Conservation (phyloP, 257 asterid species). For the Forsythia viridissima region DNA sequence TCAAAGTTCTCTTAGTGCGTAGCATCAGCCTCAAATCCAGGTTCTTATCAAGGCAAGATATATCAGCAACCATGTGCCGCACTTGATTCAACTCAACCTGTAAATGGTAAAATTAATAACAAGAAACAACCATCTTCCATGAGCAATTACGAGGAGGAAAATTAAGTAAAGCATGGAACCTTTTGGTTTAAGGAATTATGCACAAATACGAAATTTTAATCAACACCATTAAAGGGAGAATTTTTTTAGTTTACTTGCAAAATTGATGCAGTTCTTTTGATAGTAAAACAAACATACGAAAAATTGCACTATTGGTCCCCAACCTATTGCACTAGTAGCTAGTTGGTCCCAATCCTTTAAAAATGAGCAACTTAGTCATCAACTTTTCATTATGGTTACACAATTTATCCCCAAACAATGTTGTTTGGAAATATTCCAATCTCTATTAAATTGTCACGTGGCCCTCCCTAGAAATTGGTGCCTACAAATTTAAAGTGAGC, state of each 20-base stretch:
- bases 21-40: conserved; percentile 56
- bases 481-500: not conserved
- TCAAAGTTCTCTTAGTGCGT: conserved; percentile 33
- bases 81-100: conserved; percentile 47
- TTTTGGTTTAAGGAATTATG: not conserved
- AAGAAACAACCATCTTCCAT: not conserved
- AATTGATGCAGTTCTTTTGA: not conserved
- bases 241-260: not conserved
- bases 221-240: not conserved
- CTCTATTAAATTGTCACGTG: too few relatives aligned
- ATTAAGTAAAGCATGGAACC: not conserved
- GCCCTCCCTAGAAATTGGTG: not conserved
- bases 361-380: not conserved
- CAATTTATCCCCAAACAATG: not conserved
- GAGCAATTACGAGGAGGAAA: not conserved
- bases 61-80: conserved; percentile 47
- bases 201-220: not conserved
- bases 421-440: not conserved
- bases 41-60: conserved; percentile 47
- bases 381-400: not conserved
- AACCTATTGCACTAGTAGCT: not conserved
- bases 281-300: not conserved
- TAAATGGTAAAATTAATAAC: not conserved
- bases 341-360: not conserved
- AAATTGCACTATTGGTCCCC: not conserved